phyloP scores from a whole-genome alignment of 257 asterid species.

The Mitragyna speciosa region DNA sequence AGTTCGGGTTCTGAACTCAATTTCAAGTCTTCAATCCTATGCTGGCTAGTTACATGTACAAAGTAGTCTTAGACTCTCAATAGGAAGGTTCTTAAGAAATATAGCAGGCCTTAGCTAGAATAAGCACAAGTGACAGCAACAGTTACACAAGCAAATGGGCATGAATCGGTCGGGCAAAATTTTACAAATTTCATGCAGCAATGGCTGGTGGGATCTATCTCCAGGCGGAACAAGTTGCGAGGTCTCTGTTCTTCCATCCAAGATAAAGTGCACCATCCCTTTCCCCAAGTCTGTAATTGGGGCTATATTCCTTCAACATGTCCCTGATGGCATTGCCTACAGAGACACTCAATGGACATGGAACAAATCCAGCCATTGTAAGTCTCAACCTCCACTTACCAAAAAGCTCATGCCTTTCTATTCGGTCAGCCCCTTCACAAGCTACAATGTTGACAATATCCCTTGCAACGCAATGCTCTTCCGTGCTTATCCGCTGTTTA shows the following conservation, averaged over 20 bases:
- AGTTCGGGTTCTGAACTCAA: neutral
- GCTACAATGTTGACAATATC: constrained; percentile 84
- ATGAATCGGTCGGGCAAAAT: neutral
- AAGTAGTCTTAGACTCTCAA: constrained; percentile 4
- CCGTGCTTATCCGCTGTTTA: constrained; percentile 63
- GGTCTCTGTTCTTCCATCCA: constrained; percentile 79
- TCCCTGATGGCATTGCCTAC: constrained; percentile 50
- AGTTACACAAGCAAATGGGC: neutral
- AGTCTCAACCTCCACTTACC: constrained; percentile 81
- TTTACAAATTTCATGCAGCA: neutral
- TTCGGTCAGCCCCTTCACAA: constrained; percentile 79
- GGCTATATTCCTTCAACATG: constrained; percentile 59
- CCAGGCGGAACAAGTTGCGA: constrained; percentile 81
- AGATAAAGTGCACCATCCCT: constrained; percentile 67
- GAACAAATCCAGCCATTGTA: constrained; percentile 72
- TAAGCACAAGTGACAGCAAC: constrained; percentile 7
- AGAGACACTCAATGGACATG: constrained; percentile 53
- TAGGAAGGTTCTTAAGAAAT: neutral
- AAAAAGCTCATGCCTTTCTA: constrained; percentile 86
- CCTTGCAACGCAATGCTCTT: constrained; percentile 79
- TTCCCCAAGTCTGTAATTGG: constrained; percentile 55
- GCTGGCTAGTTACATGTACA: constrained; percentile 19
- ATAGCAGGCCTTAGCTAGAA: constrained; percentile 10
- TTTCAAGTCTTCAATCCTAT: constrained; percentile 1
- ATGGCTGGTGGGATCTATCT: constrained; percentile 30